A percentile compares a stretch with the other conserved stretches of the same genome.
These are phyloP conservation scores for Fistulinella prunicolor DNA, from an alignment of 768 basidiomycete genomes.

Conservation along the genomic window DNA sequence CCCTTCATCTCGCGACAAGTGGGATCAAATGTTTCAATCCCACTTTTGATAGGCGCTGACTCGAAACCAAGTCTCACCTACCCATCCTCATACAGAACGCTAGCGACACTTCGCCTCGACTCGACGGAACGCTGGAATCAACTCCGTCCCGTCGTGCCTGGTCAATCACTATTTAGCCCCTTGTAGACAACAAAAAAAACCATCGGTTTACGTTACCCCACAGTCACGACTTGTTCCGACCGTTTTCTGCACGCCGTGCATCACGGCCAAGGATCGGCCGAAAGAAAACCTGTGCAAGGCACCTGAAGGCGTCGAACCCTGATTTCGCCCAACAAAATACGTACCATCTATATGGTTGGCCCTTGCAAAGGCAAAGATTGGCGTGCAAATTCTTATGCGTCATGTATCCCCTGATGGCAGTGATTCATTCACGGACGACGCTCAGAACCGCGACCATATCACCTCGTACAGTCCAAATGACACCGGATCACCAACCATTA, in stretches of 20 bases:
- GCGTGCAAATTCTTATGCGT: not conserved
- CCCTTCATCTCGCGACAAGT: not conserved
- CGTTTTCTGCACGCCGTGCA: not conserved
- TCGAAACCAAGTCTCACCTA: too few species aligned
- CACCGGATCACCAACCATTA: not conserved
- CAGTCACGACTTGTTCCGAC: not conserved
- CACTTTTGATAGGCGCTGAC: too few species aligned
- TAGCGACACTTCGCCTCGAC: too few species aligned
- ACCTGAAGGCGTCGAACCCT: not conserved
- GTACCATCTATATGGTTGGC: not conserved
- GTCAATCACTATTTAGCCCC: not conserved
- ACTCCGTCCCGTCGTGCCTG: not conserved
- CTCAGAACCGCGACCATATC: too few species aligned
- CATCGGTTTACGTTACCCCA: slow-evolving; percentile 6
- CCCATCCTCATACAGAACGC: too few species aligned
- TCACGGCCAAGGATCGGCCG: not conserved
- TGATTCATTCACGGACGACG: slow-evolving; percentile 2
- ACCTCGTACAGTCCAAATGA: too few species aligned
- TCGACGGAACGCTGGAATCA: not conserved
- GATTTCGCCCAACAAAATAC: not conserved
- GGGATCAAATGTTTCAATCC: slow-evolving; percentile 1
- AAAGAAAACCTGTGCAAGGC: slow-evolving; percentile 3
- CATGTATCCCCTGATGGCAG: slow-evolving; percentile 7
- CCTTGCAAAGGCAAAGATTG: slow-evolving; percentile 18
- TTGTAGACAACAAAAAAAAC: not conserved